These are phyloP conservation scores for Ceratocystis harringtonii DNA, from an alignment of 2,329 filamentous ascomycete species.

Conservation along the genomic window DNA sequence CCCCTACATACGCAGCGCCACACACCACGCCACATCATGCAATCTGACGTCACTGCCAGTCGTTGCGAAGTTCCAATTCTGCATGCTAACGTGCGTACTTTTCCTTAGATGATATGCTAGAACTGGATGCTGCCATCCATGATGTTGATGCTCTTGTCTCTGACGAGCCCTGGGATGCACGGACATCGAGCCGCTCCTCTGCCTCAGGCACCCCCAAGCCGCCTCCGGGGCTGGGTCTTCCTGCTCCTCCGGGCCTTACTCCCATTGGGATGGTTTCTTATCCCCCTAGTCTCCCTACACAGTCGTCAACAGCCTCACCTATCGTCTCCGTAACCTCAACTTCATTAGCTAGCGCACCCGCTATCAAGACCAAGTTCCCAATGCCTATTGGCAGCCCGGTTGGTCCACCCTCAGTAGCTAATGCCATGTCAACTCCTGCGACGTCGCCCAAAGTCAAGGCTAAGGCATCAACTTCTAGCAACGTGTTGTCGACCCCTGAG, in stretches of 20 bases:
- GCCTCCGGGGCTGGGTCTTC: slow-evolving; percentile 16
- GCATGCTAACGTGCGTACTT: slow-evolving; percentile 29
- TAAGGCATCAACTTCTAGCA: not conserved
- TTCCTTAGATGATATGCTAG: slow-evolving; percentile 42
- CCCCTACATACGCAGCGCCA: not conserved
- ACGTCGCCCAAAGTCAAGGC: slow-evolving; percentile 22
- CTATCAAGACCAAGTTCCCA: not conserved
- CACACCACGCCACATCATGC: not conserved
- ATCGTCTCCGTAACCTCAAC: not conserved
- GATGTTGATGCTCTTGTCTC: slow-evolving; percentile 57
- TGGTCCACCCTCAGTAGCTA: not conserved
- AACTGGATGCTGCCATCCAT: slow-evolving; percentile 44
- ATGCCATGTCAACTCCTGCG: not conserved
- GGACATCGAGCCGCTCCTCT: not conserved
- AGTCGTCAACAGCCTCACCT: not conserved
- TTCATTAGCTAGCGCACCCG: not conserved
- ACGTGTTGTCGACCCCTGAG: slow-evolving; percentile 11
- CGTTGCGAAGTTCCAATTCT: slow-evolving; percentile 17
- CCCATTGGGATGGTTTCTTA: not conserved
- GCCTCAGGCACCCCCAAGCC: slow-evolving; percentile 3
- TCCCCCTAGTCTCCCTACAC: not conserved
- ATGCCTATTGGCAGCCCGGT: not conserved
- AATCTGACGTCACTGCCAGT: slow-evolving; percentile 9
- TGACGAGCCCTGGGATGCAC: slow-evolving; percentile 31
- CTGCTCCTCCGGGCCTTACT: slow-evolving; percentile 22